Conservation (phyloP, 768 basidiomycete species). For the Xerocomellus intermedius region DNA sequence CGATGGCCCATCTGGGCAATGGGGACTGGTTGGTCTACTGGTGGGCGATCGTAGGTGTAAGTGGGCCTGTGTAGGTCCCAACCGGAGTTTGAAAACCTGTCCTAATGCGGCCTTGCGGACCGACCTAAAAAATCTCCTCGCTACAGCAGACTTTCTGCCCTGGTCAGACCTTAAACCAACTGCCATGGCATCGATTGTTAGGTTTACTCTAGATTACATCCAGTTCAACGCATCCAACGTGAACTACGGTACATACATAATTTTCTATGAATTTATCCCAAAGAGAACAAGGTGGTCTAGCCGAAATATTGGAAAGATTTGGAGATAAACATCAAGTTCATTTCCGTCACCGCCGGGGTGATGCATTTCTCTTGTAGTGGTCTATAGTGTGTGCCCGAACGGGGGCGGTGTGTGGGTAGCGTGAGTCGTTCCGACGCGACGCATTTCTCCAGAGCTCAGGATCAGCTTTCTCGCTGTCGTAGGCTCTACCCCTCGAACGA, state of each 20-base stretch:
- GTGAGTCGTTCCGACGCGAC: conserved; percentile 22
- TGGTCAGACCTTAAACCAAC: too few relatives aligned
- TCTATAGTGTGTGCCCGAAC: conserved; percentile 31
- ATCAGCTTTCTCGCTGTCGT: conserved; percentile 28
- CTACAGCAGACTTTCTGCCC: too few relatives aligned
- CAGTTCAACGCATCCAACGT: conserved; percentile 3
- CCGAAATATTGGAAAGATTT: conserved; percentile 7
- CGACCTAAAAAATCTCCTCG: too few relatives aligned
- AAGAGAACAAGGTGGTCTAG: conserved; percentile 10
- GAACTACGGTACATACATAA: conserved; percentile 19
- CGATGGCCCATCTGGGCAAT: too few relatives aligned
- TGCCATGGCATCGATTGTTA: too few relatives aligned
- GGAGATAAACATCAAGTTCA: conserved; percentile 7
- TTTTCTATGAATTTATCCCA: conserved; percentile 8
- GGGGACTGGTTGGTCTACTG: too few relatives aligned
- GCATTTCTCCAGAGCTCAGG: conserved; percentile 21
- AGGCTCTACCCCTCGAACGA: conserved; percentile 36
- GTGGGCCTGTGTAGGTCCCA: too few relatives aligned
- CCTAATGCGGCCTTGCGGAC: too few relatives aligned
- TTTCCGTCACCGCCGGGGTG: conserved; percentile 43
- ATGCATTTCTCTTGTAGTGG: conserved; percentile 41
- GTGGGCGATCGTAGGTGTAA: too few relatives aligned
- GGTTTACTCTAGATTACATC: conserved; percentile 19
- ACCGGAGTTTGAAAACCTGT: too few relatives aligned
- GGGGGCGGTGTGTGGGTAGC: conserved; percentile 24